Base-by-base conservation (phyloP, 2,329 filamentous ascomycete species). In the Paraphaeosphaeria sporulosa region DNA sequence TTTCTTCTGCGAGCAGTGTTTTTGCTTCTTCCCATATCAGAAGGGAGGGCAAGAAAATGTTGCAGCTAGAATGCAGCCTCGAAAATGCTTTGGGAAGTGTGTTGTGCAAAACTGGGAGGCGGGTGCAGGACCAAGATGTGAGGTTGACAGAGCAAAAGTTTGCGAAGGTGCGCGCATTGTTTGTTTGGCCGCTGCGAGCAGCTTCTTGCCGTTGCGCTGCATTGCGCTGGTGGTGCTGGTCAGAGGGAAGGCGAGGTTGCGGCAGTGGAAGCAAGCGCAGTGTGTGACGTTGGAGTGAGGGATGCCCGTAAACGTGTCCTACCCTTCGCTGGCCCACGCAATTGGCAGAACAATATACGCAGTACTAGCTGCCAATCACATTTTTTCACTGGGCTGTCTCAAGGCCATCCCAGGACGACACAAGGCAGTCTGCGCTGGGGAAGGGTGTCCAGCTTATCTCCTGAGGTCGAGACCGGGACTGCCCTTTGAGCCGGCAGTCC, bases 31-130 rank as follows among this genome's bases (percentile, higher is more conserved):
- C 56, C 63, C 70, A 72, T 75, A 54, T 34, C 53, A 46, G 15
- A 43, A 61, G 48, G 46, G 47, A 54, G 32, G 47, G 48, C 47
- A 51, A 61, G 64, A 64, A 64, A 50, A 67, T 71, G 60, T 61
- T 64, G 44, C 46, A 58, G 47, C 27, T 71, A 71, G 58, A 52
- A 71, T 76, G 64, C 53, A 58, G 57, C 53, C 47, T 46, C 68
- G 63, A 72, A 64, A 59, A 74, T 71, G 58, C 60, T 62, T 27
- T 58, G 46, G 49, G 36, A 62, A 66, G 57, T 61, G 56, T 73
- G 64, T 64, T 70, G 58, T 61, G 59, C 69, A 69, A 58, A 53
- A 62, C 53, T 65, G 61, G 48, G 34, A 55, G 53, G 57, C 55
- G 44, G n/a, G 13, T 54, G 51, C 15, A 47, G 40, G 43, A 62